Conservation (phyloP, 2,329 filamentous ascomycete species). For the Aspergillus latus region DNA sequence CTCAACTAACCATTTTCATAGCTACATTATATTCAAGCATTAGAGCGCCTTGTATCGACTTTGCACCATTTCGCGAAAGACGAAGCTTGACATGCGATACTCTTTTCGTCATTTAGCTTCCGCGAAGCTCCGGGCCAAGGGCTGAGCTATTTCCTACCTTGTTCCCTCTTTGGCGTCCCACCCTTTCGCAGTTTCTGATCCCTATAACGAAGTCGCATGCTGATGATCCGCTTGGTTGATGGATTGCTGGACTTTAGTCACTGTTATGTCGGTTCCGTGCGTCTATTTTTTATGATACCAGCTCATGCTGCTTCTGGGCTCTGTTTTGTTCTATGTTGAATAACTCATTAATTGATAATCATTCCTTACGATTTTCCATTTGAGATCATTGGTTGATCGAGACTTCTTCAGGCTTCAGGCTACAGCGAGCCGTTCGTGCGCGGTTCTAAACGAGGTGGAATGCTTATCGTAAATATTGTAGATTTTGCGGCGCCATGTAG, state of each 20-base stretch:
- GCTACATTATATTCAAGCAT: conserved; percentile 87
- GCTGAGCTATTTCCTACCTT: conserved; percentile 28
- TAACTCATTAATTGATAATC: background rate
- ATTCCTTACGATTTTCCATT: background rate
- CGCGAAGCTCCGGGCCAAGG: conserved; percentile 29
- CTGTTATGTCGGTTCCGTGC: conserved; percentile 24
- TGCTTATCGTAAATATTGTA: too few relatives aligned
- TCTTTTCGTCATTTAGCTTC: conserved; percentile 26
- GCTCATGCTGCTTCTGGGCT: conserved; percentile 35
- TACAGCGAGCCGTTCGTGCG: too few relatives aligned
- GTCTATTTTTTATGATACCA: conserved; percentile 40
- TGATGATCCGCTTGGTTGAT: conserved; percentile 19
- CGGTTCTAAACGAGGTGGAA: too few relatives aligned
- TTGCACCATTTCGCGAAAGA: background rate
- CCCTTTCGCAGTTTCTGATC: background rate
- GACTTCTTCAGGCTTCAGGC: too few relatives aligned
- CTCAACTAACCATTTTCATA: conserved; percentile 34
- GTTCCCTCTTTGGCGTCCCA: conserved; percentile 25
- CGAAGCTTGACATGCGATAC: conserved; percentile 13
- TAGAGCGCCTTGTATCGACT: conserved; percentile 46
- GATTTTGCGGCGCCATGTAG: too few relatives aligned
- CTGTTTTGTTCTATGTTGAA: conserved; percentile 22
- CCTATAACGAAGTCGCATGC: conserved; percentile 10
- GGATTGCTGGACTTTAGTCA: conserved; percentile 14
- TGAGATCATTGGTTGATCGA: background rate